Conservation (phyloP, 331 rosid genomes). For the Quercus phellos region DNA sequence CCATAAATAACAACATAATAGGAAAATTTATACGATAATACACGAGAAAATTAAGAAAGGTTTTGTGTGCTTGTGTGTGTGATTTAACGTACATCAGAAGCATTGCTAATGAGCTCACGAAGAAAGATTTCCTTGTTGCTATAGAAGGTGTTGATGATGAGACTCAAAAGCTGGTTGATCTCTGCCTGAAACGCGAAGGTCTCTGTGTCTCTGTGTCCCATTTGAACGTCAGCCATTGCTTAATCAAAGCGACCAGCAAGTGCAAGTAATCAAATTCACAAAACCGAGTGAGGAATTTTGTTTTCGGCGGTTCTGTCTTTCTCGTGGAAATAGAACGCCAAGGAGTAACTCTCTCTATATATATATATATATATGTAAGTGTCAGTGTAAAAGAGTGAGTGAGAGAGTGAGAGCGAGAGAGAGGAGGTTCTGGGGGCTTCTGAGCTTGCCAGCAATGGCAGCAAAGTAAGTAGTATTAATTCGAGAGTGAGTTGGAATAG, state of each 20-base stretch:
- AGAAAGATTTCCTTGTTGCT: slow-evolving; percentile 50
- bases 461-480: too few relatives aligned
- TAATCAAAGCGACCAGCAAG: not conserved
- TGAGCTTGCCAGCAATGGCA: too few relatives aligned
- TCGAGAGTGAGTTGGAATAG: too few relatives aligned
- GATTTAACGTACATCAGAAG: slow-evolving; percentile 32
- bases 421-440: too few relatives aligned
- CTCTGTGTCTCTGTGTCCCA: not conserved
- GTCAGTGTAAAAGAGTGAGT: too few relatives aligned
- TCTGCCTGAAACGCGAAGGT: slow-evolving; percentile 43
- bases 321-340: too few relatives aligned
- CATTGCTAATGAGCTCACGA: slow-evolving; percentile 46
- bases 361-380: too few relatives aligned
- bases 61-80: not conserved
- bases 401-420: too few relatives aligned
- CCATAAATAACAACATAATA: too few relatives aligned
- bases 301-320: too few relatives aligned
- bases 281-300: not conserved
- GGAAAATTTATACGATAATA: too few relatives aligned
- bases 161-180: slow-evolving; percentile 46
- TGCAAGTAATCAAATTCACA: not conserved
- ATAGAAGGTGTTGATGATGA: slow-evolving; percentile 49
- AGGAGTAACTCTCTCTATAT: too few relatives aligned
- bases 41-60: not conserved
- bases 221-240: not conserved